Conservation (phyloP, 495 filamentous ascomycete genomes). For the Hyaloscypha variabilis region DNA sequence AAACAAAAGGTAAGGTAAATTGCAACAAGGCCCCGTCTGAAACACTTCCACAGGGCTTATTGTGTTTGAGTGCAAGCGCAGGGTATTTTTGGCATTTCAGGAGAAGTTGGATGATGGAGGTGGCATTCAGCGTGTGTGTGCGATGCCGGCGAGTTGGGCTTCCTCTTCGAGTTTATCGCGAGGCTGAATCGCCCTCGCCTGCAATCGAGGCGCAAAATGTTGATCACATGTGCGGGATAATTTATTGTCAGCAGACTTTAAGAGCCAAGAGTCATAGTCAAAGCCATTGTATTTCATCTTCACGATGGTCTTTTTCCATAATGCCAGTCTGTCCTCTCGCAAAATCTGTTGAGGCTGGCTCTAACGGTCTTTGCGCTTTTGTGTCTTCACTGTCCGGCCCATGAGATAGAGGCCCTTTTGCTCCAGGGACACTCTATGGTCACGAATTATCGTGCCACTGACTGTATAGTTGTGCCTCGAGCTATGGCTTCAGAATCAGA, state of each 20-base stretch:
- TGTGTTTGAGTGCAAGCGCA: background rate
- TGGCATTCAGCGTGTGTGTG: background rate
- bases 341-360: background rate
- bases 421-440: no score
- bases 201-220: background rate
- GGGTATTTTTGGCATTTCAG: background rate
- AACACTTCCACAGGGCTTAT: background rate
- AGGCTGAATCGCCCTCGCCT: background rate
- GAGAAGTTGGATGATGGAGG: background rate
- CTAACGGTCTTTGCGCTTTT: background rate
- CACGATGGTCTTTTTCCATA: background rate
- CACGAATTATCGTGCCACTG: no score
- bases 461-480: no score
- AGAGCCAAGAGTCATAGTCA: background rate
- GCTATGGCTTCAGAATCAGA: no score
- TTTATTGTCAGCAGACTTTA: background rate
- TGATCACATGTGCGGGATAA: background rate
- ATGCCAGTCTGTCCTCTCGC: background rate
- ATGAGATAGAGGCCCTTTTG: background rate
- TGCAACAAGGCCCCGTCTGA: background rate
- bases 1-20: no score
- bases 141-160: background rate
- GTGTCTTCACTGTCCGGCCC: background rate
- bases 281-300: slow-evolving; percentile 6
- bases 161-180: background rate